These are phyloP conservation scores for Phaeotremella fagi DNA, from an alignment of 768 basidiomycete species.

Conservation along the genomic window DNA sequence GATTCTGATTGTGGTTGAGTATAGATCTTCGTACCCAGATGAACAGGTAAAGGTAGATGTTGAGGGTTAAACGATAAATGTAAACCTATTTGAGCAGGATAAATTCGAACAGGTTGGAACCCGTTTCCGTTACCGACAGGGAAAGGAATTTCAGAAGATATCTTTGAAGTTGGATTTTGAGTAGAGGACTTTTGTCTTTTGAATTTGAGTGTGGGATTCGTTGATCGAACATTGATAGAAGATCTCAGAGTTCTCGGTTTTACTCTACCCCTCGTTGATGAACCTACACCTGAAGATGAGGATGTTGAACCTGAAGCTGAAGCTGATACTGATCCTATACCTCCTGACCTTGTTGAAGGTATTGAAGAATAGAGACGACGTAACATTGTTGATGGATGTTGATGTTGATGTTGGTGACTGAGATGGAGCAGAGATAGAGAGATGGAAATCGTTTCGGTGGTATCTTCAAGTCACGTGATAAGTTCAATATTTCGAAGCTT, in stretches of 20 bases:
- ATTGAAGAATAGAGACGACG: slow-evolving; percentile 29
- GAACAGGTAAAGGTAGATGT: slow-evolving; percentile 29
- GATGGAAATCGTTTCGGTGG: background rate
- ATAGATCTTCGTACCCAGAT: slow-evolving; percentile 19
- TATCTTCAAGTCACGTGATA: background rate
- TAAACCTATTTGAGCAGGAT: slow-evolving; percentile 29
- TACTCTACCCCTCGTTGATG: too few relatives aligned
- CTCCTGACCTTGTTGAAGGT: slow-evolving; percentile 8
- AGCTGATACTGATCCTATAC: background rate
- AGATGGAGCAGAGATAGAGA: slow-evolving; percentile 1
- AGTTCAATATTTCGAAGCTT: background rate
- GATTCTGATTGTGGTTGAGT: slow-evolving; percentile 1
- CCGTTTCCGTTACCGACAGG: background rate
- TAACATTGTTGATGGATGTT: too few relatives aligned
- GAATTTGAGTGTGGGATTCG: too few relatives aligned
- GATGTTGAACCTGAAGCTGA: background rate
- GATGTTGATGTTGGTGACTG: background rate
- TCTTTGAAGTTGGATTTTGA: too few relatives aligned
- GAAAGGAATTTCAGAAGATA: too few relatives aligned
- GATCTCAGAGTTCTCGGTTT: too few relatives aligned
- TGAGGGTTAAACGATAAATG: slow-evolving; percentile 32
- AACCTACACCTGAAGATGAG: background rate
- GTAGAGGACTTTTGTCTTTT: too few relatives aligned
- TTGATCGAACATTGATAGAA: too few relatives aligned
- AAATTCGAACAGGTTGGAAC: slow-evolving; percentile 25